These are phyloP conservation scores for Botrytis deweyae DNA, from an alignment of 2,329 filamentous ascomycete species.

Conservation along the genomic window DNA sequence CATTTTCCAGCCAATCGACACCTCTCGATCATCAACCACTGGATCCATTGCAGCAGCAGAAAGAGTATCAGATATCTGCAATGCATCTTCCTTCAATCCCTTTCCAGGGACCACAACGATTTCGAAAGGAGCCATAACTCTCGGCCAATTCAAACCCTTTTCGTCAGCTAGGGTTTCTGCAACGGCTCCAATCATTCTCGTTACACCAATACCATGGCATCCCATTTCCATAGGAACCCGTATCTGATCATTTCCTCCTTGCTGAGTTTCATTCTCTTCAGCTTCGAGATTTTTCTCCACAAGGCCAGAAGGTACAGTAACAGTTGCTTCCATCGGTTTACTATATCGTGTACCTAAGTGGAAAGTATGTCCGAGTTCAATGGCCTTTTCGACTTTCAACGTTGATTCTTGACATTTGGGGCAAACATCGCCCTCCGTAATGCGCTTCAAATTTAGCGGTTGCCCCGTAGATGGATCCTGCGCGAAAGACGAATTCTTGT, in stretches of 20 bases:
- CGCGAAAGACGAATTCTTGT: slow-evolving; percentile 29
- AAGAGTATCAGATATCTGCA: slow-evolving; percentile 64
- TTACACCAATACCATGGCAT: slow-evolving; percentile 93
- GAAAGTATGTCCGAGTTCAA: slow-evolving; percentile 95
- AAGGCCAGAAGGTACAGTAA: slow-evolving; percentile 47
- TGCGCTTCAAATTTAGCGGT: slow-evolving; percentile 62
- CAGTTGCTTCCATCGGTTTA: slow-evolving; percentile 64
- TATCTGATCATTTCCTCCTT: background rate
- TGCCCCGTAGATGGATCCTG: slow-evolving; percentile 42
- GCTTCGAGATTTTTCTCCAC: slow-evolving; percentile 25
- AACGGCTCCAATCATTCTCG: slow-evolving; percentile 82
- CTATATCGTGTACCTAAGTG: slow-evolving; percentile 89
- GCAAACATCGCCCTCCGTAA: slow-evolving; percentile 68
- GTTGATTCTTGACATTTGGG: slow-evolving; percentile 64
- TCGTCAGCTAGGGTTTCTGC: slow-evolving; percentile 72
- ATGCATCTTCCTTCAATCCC: slow-evolving; percentile 48
- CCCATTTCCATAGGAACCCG: slow-evolving; percentile 79
- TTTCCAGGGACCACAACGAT: slow-evolving; percentile 62
- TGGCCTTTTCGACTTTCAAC: slow-evolving; percentile 67
- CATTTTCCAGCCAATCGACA: slow-evolving; percentile 78
- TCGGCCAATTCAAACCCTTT: slow-evolving; percentile 83
- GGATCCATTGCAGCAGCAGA: slow-evolving; percentile 51
- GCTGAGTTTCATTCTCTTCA: background rate
- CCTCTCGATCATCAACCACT: slow-evolving; percentile 70
- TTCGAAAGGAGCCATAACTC: slow-evolving; percentile 81